These are phyloP conservation scores for Cryphonectria carpinicola DNA, from an alignment of 2,329 filamentous ascomycete species.

Conservation along the genomic window DNA sequence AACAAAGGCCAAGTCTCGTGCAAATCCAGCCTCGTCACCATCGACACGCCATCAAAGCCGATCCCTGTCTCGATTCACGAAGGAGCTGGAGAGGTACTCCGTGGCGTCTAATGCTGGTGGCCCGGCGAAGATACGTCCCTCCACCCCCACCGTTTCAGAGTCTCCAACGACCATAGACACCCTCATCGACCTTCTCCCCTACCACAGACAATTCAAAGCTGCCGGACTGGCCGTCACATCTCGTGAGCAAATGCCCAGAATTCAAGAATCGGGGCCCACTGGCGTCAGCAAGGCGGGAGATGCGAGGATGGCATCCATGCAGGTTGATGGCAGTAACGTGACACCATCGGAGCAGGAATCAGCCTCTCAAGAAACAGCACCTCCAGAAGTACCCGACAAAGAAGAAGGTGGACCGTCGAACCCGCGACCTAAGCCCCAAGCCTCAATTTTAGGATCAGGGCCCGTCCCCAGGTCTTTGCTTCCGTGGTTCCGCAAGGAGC, in stretches of 20 bases:
- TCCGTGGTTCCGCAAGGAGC: slow-evolving; percentile 22
- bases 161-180: slow-evolving; percentile 54
- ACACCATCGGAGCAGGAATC: slow-evolving; percentile 24
- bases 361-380: background rate
- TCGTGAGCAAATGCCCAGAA: slow-evolving; percentile 43
- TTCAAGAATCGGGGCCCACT: slow-evolving; percentile 2
- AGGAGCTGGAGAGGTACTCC: slow-evolving; percentile 47
- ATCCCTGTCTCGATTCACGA: slow-evolving; percentile 46
- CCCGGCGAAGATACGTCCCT: slow-evolving; percentile 39
- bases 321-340: slow-evolving; percentile 26
- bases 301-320: background rate
- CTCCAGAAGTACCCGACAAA: background rate
- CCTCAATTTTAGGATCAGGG: background rate
- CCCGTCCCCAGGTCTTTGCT: slow-evolving; percentile 17
- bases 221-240: slow-evolving; percentile 63
- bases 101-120: slow-evolving; percentile 43
- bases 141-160: slow-evolving; percentile 45
- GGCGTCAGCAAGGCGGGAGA: background rate
- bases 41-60: slow-evolving; percentile 49
- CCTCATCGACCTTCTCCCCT: slow-evolving; percentile 57
- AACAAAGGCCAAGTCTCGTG: slow-evolving; percentile 28
- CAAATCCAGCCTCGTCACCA: slow-evolving; percentile 25
- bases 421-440: background rate
- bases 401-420: background rate
- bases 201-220: slow-evolving; percentile 54